These are phyloP conservation scores for Fusarium sp. DNA, from an alignment of 2,329 filamentous ascomycete species.

Conservation along the genomic window DNA sequence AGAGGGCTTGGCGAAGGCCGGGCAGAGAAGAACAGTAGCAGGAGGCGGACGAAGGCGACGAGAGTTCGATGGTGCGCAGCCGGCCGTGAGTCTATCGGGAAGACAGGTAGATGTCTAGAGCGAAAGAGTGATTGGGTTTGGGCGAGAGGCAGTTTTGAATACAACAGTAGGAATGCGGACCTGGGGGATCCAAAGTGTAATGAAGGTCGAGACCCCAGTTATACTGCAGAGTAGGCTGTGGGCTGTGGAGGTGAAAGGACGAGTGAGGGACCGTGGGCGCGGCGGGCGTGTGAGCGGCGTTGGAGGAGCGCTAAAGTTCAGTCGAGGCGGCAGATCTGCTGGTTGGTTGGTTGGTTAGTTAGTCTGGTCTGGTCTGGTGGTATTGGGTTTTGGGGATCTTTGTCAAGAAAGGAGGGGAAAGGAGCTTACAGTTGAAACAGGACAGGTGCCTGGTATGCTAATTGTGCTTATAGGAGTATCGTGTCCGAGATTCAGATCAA, in stretches of 20 bases:
- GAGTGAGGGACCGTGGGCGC: slow-evolving; percentile 22
- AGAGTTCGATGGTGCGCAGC: slow-evolving; percentile 43
- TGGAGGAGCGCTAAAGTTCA: slow-evolving; percentile 37
- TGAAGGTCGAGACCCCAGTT: slow-evolving; percentile 38
- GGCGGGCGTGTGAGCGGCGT: slow-evolving; percentile 36
- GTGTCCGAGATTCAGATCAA: slow-evolving; percentile 7
- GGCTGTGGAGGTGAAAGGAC: slow-evolving; percentile 33
- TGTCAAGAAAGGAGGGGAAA: slow-evolving; percentile 29
- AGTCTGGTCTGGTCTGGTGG: slow-evolving; percentile 18
- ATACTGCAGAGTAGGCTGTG: slow-evolving; percentile 18
- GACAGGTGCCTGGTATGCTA: slow-evolving; percentile 26
- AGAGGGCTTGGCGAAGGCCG: slow-evolving; percentile 34
- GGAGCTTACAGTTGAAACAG: slow-evolving; percentile 32
- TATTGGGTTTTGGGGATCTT: slow-evolving; percentile 35
- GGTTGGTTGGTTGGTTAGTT: slow-evolving; percentile 31
- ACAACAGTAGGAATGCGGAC: slow-evolving; percentile 39
- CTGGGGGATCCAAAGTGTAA: slow-evolving; percentile 42
- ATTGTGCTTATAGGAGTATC: slow-evolving; percentile 28
- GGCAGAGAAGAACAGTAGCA: slow-evolving; percentile 8
- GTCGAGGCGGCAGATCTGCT: slow-evolving; percentile 39
- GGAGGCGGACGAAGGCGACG: slow-evolving; percentile 23
- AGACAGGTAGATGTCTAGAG: slow-evolving; percentile 19
- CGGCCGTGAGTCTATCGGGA: slow-evolving; percentile 39
- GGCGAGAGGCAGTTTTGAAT: slow-evolving; percentile 30
- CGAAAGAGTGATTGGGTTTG: slow-evolving; percentile 17